Percentiles rank a stretch among this genome's conserved stretches.
Conservation (phyloP, 768 basidiomycete species). For the Naematelia encephala region DNA sequence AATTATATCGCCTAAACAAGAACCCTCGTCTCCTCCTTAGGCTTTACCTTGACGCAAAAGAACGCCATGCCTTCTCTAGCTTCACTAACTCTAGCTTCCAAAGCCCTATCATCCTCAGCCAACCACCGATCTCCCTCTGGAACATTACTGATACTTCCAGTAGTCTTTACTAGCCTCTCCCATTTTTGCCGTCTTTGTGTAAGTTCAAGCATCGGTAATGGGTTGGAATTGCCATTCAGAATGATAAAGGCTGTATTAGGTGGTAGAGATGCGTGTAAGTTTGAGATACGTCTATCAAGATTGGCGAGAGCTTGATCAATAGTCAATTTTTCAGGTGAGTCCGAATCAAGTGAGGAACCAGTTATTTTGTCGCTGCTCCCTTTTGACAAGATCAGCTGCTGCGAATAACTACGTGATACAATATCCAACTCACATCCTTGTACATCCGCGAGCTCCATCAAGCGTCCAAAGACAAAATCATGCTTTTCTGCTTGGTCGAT, state of each 20-base stretch:
- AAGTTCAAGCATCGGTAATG: conserved; percentile 70
- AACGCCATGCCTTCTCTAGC: conserved; percentile 82
- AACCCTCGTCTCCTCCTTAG: background rate
- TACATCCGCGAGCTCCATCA: conserved; percentile 74
- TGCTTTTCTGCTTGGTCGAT: conserved; percentile 61
- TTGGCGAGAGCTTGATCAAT: conserved; percentile 50
- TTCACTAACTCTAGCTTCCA: conserved; percentile 75
- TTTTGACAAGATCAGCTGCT: background rate
- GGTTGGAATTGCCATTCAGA: conserved; percentile 85
- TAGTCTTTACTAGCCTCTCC: conserved; percentile 56
- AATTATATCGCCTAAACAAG: background rate
- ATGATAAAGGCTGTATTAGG: conserved; percentile 76
- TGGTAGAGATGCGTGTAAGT: conserved; percentile 68
- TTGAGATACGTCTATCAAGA: conserved; percentile 63
- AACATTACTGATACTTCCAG: conserved; percentile 55
- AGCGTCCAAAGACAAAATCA: conserved; percentile 77
- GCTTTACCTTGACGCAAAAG: conserved; percentile 55
- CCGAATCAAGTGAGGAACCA: too few species aligned
- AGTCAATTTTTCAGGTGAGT: conserved; percentile 1
- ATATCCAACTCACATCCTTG: conserved; percentile 64
- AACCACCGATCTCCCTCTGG: conserved; percentile 67
- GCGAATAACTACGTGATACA: background rate
- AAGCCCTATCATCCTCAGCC: conserved; percentile 66
- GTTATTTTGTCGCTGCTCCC: background rate
- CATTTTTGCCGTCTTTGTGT: conserved; percentile 69